Evolutionary conservation across 805 yeast genomes (phyloP).

Genomic region (Sporopachydermia quercuum): DNA sequence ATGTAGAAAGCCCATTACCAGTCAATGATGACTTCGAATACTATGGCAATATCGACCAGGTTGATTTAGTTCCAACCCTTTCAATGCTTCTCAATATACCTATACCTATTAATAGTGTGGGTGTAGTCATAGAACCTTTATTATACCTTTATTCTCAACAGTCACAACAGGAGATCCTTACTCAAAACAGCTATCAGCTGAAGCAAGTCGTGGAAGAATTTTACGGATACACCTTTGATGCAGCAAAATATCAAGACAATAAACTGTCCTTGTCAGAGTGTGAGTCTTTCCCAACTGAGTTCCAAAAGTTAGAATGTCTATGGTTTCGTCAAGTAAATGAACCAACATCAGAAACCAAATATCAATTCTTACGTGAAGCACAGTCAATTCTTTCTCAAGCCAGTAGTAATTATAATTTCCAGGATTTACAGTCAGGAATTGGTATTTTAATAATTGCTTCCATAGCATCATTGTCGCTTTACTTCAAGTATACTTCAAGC

Average conservation of each 20-base stretch:
- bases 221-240: slow-evolving; percentile 5
- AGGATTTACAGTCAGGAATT: slow-evolving; percentile 31
- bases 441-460: slow-evolving; percentile 18
- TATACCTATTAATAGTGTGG: slow-evolving; percentile 61
- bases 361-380: slow-evolving; percentile 26
- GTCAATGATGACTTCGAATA: slow-evolving; percentile 33
- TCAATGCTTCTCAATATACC: slow-evolving; percentile 46
- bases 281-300: slow-evolving; percentile 2
- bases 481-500: slow-evolving; percentile 9
- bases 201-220: slow-evolving; percentile 11
- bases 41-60: slow-evolving; percentile 40
- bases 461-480: slow-evolving; percentile 15
- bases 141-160: slow-evolving; percentile 34
- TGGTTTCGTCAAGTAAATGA: slow-evolving; percentile 5
- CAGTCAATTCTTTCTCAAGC: slow-evolving; percentile 39
- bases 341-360: slow-evolving; percentile 10
- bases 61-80: slow-evolving; percentile 61
- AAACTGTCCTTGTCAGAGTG: slow-evolving; percentile 6
- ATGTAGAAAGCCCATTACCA: slow-evolving; percentile 11
- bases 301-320: slow-evolving; percentile 7
- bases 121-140: slow-evolving; percentile 48
- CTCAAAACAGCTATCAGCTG: slow-evolving; percentile 22
- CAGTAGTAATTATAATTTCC: slow-evolving; percentile 60
- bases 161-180: slow-evolving; percentile 35
- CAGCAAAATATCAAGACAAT: slow-evolving; percentile 2